Conservation (phyloP, 805 yeast species). For the Yarrowia osloensis region DNA sequence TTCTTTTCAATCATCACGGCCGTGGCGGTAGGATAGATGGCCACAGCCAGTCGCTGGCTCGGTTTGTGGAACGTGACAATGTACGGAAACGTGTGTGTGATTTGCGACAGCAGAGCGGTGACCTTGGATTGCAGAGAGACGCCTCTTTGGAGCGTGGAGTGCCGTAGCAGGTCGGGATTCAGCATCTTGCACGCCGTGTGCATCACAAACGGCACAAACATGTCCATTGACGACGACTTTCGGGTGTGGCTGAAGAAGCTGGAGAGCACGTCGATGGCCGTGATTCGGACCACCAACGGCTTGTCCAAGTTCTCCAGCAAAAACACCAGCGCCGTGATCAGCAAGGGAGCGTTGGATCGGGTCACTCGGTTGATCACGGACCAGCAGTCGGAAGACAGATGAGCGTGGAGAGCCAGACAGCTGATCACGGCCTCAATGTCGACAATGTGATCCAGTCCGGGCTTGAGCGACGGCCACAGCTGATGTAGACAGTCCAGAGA, state of each 20-base stretch:
- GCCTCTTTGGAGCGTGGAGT: background rate
- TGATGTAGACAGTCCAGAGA: conserved; percentile 7
- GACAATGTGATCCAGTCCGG: conserved; percentile 17
- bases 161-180: conserved; percentile 2
- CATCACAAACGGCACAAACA: conserved; percentile 21
- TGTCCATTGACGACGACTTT: conserved; percentile 11
- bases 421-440: conserved; percentile 12
- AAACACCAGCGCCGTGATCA: background rate
- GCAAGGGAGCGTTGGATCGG: conserved; percentile 3
- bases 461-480: conserved; percentile 1
- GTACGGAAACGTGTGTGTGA: background rate
- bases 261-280: background rate
- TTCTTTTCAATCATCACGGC: conserved; percentile 15
- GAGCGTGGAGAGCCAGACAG: background rate
- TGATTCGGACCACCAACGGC: background rate
- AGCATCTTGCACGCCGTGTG: conserved; percentile 18
- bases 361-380: background rate
- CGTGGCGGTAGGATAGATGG: conserved; percentile 8
- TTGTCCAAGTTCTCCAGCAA: background rate
- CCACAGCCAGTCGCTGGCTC: conserved; percentile 23
- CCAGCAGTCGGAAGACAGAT: background rate
- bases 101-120: conserved; percentile 4
- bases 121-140: conserved; percentile 15
- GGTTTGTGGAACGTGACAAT: conserved; percentile 28
- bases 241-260: background rate